Percentiles rank a stretch among this genome's conserved stretches.
Evolutionary conservation across 139 green algal genomes (phyloP).

Genomic region (Haematococcus lacustris): DNA sequence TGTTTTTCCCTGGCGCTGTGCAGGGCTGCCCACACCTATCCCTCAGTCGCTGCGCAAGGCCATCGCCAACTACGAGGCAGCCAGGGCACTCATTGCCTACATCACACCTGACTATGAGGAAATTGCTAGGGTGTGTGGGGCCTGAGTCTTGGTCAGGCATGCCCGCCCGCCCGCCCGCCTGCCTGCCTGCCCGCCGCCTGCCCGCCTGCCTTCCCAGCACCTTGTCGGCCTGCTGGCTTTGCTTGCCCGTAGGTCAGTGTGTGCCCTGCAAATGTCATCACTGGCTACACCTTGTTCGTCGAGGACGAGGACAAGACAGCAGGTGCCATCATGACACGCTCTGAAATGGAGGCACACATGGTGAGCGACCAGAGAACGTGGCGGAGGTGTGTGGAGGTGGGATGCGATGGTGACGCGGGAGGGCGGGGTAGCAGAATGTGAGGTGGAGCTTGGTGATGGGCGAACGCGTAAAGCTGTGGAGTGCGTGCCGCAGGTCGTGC

Average conservation of each 20-base stretch:
- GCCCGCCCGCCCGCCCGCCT: too few species aligned
- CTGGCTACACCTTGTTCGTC: conserved; percentile 52
- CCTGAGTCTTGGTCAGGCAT: too few species aligned
- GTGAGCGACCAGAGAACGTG: too few species aligned
- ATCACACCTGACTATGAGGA: conserved; percentile 82
- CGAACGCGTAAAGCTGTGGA: too few species aligned
- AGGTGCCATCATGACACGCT: conserved; percentile 53
- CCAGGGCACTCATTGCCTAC: conserved; percentile 67
- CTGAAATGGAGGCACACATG: conserved; percentile 71
- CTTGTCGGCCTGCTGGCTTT: too few species aligned
- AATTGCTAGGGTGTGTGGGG: conserved; percentile 32
- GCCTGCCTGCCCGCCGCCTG: too few species aligned
- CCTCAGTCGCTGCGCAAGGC: conserved; percentile 30
- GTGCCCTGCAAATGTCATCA: conserved; percentile 33
- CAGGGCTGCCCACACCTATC: conserved; percentile 22
- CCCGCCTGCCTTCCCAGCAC: too few species aligned
- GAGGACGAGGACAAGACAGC: conserved; percentile 39
- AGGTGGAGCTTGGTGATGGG: too few species aligned
- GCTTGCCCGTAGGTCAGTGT: conserved; percentile 25
- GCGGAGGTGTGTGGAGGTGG: too few species aligned
- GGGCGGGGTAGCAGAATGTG: too few species aligned
- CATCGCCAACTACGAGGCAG: conserved; percentile 79
- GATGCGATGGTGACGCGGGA: too few species aligned
- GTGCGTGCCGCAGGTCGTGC: conserved; percentile 42
- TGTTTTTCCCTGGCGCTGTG: too few species aligned